A percentile compares a stretch with the other conserved stretches of the same genome.
Evolutionary conservation across 495 filamentous ascomycete species (phyloP).

Genomic region (Mytilinidion resinicola): DNA sequence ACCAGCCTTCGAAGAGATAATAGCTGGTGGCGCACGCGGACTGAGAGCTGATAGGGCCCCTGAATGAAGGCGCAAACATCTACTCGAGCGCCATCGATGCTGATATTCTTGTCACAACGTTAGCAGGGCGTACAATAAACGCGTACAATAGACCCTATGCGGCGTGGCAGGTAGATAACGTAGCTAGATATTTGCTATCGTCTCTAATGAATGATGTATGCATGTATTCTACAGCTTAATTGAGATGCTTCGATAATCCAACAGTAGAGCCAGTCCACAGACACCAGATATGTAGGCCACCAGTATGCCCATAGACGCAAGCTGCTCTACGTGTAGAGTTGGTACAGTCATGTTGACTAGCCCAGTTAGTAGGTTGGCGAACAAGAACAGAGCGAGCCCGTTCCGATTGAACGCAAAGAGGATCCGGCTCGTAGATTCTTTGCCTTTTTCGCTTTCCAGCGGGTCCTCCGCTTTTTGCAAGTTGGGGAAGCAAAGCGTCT

Average conservation of each 20-base stretch:
- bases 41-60: no score
- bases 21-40: no score
- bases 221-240: slow-evolving; percentile 56
- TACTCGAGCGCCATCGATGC: no score
- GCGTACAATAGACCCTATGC: no score
- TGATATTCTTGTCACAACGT: no score
- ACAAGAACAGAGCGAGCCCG: slow-evolving; percentile 76
- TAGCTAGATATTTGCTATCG: no score
- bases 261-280: slow-evolving; percentile 57
- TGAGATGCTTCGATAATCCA: slow-evolving; percentile 68
- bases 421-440: slow-evolving; percentile 65
- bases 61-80: no score
- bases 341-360: slow-evolving; percentile 77
- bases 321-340: slow-evolving; percentile 62
- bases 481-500: slow-evolving; percentile 68
- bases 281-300: slow-evolving; percentile 62
- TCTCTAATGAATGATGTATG: no score
- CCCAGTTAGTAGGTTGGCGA: slow-evolving; percentile 86
- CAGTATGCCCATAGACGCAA: slow-evolving; percentile 65
- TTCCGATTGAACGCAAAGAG: slow-evolving; percentile 81
- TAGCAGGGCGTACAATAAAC: no score
- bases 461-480: slow-evolving; percentile 50
- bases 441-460: slow-evolving; percentile 46
- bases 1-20: no score
- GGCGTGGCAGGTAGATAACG: no score